A percentile compares a stretch with the other conserved stretches of the same genome.
Conservation (phyloP, 2,329 filamentous ascomycete genomes). For the Colletotrichum sp. region DNA sequence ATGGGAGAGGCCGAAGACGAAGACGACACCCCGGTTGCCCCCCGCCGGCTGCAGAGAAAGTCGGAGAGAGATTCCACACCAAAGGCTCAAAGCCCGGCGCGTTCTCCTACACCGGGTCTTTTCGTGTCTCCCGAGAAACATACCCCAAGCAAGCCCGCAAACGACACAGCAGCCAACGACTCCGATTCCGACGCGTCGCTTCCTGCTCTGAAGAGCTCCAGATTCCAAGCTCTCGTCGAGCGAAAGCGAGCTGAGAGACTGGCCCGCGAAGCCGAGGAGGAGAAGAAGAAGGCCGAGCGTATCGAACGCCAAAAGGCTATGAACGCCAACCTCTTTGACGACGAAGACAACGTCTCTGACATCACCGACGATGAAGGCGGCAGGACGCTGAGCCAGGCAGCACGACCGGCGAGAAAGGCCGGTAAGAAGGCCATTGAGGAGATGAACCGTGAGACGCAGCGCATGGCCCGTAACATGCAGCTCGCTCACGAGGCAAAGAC, state of each 20-base stretch:
- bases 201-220: slow-evolving; percentile 55
- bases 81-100: slow-evolving; percentile 31
- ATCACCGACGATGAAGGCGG: slow-evolving; percentile 68
- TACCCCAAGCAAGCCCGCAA: slow-evolving; percentile 30
- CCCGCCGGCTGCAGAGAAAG: slow-evolving; percentile 44
- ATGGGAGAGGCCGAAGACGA: slow-evolving; percentile 39
- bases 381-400: slow-evolving; percentile 70
- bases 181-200: slow-evolving; percentile 53
- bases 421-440: slow-evolving; percentile 95
- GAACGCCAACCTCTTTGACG: slow-evolving; percentile 39
- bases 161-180: slow-evolving; percentile 29
- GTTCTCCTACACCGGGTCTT: slow-evolving; percentile 46
- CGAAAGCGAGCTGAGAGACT: slow-evolving; percentile 75
- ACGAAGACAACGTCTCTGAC: slow-evolving; percentile 59
- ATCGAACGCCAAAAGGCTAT: slow-evolving; percentile 40
- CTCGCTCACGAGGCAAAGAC: slow-evolving; percentile 88
- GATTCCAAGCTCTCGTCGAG: slow-evolving; percentile 75
- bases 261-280: slow-evolving; percentile 67
- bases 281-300: slow-evolving; percentile 51
- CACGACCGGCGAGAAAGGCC: slow-evolving; percentile 79
- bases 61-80: slow-evolving; percentile 37
- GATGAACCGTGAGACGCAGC: slow-evolving; percentile 93
- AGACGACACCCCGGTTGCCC: slow-evolving; percentile 43
- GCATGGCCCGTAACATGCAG: slow-evolving; percentile 88
- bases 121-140: slow-evolving; percentile 58